phyloP scores from a whole-genome alignment of 2,329 filamentous ascomycete genomes.

The Pezicula carpinea region DNA sequence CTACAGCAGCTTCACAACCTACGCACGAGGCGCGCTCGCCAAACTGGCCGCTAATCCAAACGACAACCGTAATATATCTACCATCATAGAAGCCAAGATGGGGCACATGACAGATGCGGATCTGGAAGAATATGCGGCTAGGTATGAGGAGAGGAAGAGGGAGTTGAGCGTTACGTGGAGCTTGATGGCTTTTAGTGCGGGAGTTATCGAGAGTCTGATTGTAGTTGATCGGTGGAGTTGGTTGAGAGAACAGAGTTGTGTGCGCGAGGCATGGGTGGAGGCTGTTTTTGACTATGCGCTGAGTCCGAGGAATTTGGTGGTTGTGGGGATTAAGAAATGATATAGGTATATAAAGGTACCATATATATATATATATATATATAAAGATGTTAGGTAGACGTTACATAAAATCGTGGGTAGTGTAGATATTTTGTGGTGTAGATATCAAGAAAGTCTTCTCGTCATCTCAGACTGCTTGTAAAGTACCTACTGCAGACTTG shows the following conservation, averaged over 20 bases:
- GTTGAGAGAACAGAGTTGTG: constrained; percentile 72
- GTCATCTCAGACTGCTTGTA: too few species aligned
- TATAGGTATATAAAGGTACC: too few species aligned
- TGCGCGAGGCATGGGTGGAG: constrained; percentile 82
- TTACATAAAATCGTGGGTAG: too few species aligned
- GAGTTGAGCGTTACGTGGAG: constrained; percentile 87
- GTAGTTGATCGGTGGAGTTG: constrained; percentile 88
- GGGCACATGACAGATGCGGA: constrained; percentile 67
- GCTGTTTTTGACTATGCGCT: constrained; percentile 82
- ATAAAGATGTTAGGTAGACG: too few species aligned
- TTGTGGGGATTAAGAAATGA: constrained; percentile 75
- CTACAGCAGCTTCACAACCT: constrained; percentile 69
- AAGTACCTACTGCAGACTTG: too few species aligned
- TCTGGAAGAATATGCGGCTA: constrained; percentile 63
- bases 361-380: too few species aligned
- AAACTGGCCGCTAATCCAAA: constrained; percentile 64
- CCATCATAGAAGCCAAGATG: constrained; percentile 49
- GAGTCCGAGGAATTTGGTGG: constrained; percentile 87
- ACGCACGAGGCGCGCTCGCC: constrained; percentile 73
- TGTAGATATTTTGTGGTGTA: too few species aligned
- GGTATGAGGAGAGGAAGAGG: constrained; percentile 64
- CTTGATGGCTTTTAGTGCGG: constrained; percentile 92
- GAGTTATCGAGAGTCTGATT: constrained; percentile 83
- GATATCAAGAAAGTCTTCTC: too few species aligned
- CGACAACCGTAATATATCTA: constrained; percentile 53